These are phyloP conservation scores for Biscogniauxia sp. DNA, from an alignment of 2,329 filamentous ascomycete species.

Conservation along the genomic window DNA sequence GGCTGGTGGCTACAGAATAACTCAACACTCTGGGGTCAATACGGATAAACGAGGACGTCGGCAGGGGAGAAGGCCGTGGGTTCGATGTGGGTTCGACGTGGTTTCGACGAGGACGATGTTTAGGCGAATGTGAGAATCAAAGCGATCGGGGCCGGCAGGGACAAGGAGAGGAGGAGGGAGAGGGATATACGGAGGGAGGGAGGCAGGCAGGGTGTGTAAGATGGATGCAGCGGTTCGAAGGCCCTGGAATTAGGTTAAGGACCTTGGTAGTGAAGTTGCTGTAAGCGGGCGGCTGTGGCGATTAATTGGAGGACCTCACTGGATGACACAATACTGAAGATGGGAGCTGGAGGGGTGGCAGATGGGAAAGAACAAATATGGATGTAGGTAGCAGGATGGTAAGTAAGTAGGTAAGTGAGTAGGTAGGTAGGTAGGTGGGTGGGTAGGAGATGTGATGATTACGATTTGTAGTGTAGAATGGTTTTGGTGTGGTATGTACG, in stretches of 20 bases:
- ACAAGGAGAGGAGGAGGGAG: neutral
- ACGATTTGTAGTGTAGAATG: neutral
- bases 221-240: constrained; percentile 7
- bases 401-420: neutral
- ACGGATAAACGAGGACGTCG: neutral
- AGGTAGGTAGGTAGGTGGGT: neutral
- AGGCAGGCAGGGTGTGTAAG: constrained; percentile 1
- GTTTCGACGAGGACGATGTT: neutral
- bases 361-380: too few relatives aligned
- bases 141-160: neutral
- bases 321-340: neutral
- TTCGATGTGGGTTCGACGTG: too few relatives aligned
- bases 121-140: neutral
- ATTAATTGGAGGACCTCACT: neutral
- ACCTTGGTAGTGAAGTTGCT: neutral
- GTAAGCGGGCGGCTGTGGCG: neutral
- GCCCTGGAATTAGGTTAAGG: neutral
- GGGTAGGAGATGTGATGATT: neutral
- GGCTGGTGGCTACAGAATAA: neutral
- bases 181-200: constrained; percentile 1
- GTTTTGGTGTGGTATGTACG: neutral
- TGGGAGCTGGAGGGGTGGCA: neutral
- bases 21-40: neutral
- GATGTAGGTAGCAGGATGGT: too few relatives aligned
- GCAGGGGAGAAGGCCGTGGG: neutral